Evolutionary conservation across 768 basidiomycete genomes (phyloP).

Genomic region (Scleroderma bovista): DNA sequence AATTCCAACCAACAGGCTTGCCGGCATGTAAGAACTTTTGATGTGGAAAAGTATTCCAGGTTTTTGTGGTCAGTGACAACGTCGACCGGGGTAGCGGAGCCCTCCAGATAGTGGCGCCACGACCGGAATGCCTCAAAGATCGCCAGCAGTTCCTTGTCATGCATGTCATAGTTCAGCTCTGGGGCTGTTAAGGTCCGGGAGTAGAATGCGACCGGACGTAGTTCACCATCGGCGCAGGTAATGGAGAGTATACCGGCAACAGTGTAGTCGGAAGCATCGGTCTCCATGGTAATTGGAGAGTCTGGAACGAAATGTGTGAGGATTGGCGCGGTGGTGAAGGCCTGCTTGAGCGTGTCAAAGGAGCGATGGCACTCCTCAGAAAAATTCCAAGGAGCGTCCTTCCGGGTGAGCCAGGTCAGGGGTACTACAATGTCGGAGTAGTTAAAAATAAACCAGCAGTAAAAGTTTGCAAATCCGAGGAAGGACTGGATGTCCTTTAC

Average conservation of each 20-base stretch:
- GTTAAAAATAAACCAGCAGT: background rate
- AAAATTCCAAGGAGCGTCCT: slow-evolving; percentile 5
- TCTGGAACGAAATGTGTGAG: background rate
- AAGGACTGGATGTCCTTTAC: background rate
- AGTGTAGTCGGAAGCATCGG: background rate
- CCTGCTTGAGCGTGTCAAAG: slow-evolving; percentile 20
- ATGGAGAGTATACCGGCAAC: background rate
- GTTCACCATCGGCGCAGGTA: slow-evolving; percentile 1
- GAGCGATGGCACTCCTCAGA: slow-evolving; percentile 7
- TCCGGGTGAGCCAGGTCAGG: slow-evolving; percentile 24
- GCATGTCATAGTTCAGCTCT: slow-evolving; percentile 41
- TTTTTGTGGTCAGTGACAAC: slow-evolving; percentile 33
- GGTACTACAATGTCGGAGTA: slow-evolving; percentile 25
- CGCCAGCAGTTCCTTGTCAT: slow-evolving; percentile 33
- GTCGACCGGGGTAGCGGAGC: background rate
- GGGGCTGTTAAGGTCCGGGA: slow-evolving; percentile 7
- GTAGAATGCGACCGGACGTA: slow-evolving; percentile 35
- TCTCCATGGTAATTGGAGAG: background rate
- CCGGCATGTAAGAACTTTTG: slow-evolving; percentile 11
- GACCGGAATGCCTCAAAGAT: slow-evolving; percentile 35
- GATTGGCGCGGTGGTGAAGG: background rate
- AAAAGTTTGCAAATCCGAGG: background rate
- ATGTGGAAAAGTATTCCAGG: slow-evolving; percentile 31
- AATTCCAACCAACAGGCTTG: slow-evolving; percentile 29
- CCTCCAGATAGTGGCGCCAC: slow-evolving; percentile 30